Conservation (phyloP, 2,329 filamentous ascomycete genomes). For the Epichloe hybrida region DNA sequence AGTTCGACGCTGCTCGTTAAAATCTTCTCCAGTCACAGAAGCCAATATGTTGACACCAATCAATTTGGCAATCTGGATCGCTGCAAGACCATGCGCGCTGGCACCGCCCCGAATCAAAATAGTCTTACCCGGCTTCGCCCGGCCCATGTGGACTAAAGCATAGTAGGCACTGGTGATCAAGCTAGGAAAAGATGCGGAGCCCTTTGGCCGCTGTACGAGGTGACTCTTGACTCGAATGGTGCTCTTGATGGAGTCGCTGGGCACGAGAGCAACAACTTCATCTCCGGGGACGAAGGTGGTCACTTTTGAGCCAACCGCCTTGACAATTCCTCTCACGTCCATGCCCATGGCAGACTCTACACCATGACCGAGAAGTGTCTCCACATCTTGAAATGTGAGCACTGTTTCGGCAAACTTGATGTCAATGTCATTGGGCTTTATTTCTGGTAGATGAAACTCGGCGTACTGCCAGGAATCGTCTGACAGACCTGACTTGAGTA, state of each 20-base stretch:
- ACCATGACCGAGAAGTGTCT: constrained; percentile 20
- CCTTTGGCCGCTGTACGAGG: constrained; percentile 20
- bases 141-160: constrained; percentile 22
- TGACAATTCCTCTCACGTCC: constrained; percentile 28
- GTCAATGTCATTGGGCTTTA: constrained; percentile 23
- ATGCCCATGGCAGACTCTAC: constrained; percentile 20
- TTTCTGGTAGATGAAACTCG: constrained; percentile 6
- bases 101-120: constrained; percentile 32
- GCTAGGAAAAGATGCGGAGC: constrained; percentile 20
- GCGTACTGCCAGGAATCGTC: constrained; percentile 15
- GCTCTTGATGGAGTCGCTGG: constrained; percentile 22
- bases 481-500: constrained; percentile 14
- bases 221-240: constrained; percentile 19
- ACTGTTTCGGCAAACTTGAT: constrained; percentile 24
- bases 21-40: constrained; percentile 21
- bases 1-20: constrained; percentile 21
- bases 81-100: constrained; percentile 29
- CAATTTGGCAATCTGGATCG: constrained; percentile 25
- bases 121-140: constrained; percentile 13
- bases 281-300: constrained; percentile 22
- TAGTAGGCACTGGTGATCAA: constrained; percentile 29
- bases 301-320: constrained; percentile 20
- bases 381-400: constrained; percentile 24
- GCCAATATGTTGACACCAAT: constrained; percentile 28
- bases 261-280: constrained; percentile 27